A percentile compares a stretch with the other conserved stretches of the same genome.
phyloP scores from a whole-genome alignment of 306 rosid species.

The Cucurbita moschata region DNA sequence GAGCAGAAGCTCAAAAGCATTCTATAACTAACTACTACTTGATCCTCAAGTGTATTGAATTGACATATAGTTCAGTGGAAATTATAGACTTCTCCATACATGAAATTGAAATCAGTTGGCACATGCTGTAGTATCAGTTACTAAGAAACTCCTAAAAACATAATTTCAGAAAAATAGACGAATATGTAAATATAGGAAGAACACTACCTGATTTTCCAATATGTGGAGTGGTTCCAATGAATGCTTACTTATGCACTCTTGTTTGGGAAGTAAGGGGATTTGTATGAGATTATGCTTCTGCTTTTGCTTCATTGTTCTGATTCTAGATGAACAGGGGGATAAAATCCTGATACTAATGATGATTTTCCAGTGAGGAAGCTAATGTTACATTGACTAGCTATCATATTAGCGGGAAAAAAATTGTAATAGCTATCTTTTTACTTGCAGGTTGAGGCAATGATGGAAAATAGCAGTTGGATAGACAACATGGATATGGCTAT shows the following conservation, averaged over 20 bases:
- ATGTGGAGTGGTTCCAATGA: not conserved
- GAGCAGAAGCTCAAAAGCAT: not conserved
- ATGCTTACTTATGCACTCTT: not conserved
- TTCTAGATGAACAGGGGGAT: not conserved
- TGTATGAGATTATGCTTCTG: not conserved
- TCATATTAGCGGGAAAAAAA: not conserved
- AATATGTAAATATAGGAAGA: not conserved
- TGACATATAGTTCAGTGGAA: not conserved
- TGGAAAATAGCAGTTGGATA: not conserved
- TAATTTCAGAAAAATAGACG: not conserved
- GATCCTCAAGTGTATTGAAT: not conserved
- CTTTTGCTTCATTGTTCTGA: not conserved
- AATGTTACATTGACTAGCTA: not conserved
- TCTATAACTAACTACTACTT: not conserved
- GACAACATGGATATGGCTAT: not conserved
- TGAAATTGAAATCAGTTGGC: not conserved
- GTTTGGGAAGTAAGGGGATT: not conserved
- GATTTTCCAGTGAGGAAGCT: not conserved
- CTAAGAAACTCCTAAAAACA: not conserved
- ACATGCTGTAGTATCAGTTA: not conserved
- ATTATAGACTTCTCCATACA: not conserved
- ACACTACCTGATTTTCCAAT: not conserved
- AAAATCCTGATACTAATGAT: not conserved
- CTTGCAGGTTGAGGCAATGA: conserved; percentile 14
- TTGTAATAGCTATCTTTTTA: not conserved